Conservation (phyloP, 768 basidiomycete species). For the Boletus rufocinnamomeus region DNA sequence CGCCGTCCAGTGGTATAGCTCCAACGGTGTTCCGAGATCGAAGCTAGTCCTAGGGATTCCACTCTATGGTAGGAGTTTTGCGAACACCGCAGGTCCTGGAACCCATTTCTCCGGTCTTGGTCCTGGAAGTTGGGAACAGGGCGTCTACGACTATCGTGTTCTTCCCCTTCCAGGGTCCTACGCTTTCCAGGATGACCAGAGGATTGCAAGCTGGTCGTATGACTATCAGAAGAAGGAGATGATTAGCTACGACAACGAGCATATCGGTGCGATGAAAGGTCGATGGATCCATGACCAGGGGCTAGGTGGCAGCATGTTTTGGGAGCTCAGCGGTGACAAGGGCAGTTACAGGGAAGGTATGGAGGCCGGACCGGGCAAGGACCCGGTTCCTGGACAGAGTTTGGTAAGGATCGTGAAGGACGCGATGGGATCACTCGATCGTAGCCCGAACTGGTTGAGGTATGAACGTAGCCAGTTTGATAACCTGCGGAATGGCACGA, state of each 20-base stretch:
- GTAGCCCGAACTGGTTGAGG: slow-evolving; percentile 74
- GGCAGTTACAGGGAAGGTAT: slow-evolving; percentile 64
- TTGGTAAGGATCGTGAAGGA: slow-evolving; percentile 75
- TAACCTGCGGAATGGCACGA: slow-evolving; percentile 73
- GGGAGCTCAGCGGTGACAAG: slow-evolving; percentile 92
- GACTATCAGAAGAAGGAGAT: slow-evolving; percentile 74
- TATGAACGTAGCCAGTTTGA: slow-evolving; percentile 80
- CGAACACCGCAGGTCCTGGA: slow-evolving; percentile 82
- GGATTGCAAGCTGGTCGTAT: slow-evolving; percentile 82
- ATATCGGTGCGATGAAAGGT: slow-evolving; percentile 72
- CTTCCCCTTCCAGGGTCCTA: slow-evolving; percentile 78
- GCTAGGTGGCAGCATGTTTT: slow-evolving; percentile 92
- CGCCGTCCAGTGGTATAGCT: slow-evolving; percentile 69
- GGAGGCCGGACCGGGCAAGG: slow-evolving; percentile 76
- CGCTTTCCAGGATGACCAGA: slow-evolving; percentile 62
- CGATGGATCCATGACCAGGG: slow-evolving; percentile 75
- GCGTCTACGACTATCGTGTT: slow-evolving; percentile 90
- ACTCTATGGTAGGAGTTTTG: slow-evolving; percentile 90
- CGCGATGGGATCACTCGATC: slow-evolving; percentile 75
- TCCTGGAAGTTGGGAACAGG: slow-evolving; percentile 86
- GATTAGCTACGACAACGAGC: slow-evolving; percentile 78
- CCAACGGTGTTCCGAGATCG: slow-evolving; percentile 67
- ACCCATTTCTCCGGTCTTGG: slow-evolving; percentile 79
- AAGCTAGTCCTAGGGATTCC: slow-evolving; percentile 93
- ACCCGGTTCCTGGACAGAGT: slow-evolving; percentile 66